Percentiles rank a stretch among this genome's conserved stretches.
Conservation (phyloP, 495 filamentous ascomycete genomes). For the Opeltia flavorubescens region DNA sequence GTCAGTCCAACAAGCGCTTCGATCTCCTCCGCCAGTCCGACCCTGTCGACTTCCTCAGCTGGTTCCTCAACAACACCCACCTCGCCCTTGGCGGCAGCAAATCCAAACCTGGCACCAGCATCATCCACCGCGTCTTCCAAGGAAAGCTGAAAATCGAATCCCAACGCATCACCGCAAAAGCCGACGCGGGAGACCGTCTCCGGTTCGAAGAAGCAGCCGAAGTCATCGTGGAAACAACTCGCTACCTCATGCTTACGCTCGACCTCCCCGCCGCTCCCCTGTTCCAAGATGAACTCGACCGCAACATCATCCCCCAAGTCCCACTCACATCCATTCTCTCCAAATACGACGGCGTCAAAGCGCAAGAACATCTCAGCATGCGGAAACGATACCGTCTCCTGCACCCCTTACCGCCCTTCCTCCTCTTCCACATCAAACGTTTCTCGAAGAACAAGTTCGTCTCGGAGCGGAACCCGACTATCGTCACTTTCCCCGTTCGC, state of each 20-base stretch:
- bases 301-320: slow-evolving; percentile 93
- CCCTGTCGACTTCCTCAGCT: slow-evolving; percentile 88
- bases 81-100: slow-evolving; percentile 81
- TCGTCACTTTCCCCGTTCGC: slow-evolving; percentile 79
- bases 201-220: slow-evolving; percentile 85
- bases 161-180: slow-evolving; percentile 85
- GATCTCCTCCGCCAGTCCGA: slow-evolving; percentile 85
- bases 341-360: slow-evolving; percentile 84
- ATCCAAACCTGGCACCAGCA: slow-evolving; percentile 59
- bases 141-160: slow-evolving; percentile 83
- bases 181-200: slow-evolving; percentile 73
- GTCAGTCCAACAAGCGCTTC: slow-evolving; percentile 83
- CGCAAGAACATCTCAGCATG: slow-evolving; percentile 77
- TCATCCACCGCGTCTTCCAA: slow-evolving; percentile 86
- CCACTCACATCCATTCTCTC: slow-evolving; percentile 76
- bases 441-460: slow-evolving; percentile 96
- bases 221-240: slow-evolving; percentile 58
- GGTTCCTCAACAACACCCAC: slow-evolving; percentile 95
- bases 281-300: slow-evolving; percentile 83
- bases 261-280: slow-evolving; percentile 86
- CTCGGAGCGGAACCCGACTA: slow-evolving; percentile 88
- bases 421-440: slow-evolving; percentile 92
- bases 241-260: slow-evolving; percentile 82
- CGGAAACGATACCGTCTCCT: slow-evolving; percentile 80
- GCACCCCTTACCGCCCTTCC: slow-evolving; percentile 82